Base-by-base conservation (phyloP, 2,329 filamentous ascomycete genomes). In the Colletotrichum liaoningense region DNA sequence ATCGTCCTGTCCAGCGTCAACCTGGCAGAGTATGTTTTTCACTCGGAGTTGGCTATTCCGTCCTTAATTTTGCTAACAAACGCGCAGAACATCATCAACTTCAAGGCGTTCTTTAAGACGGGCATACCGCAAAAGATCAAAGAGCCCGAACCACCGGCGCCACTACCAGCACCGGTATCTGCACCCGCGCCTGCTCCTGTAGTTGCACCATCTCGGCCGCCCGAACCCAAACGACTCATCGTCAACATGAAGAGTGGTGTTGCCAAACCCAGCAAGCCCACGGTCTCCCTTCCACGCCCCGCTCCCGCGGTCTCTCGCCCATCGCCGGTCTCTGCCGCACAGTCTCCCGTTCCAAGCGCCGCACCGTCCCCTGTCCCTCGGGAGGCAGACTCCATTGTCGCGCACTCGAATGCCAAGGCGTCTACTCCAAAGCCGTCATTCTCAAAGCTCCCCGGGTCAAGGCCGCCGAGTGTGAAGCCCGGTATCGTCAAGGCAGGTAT, bases 51-150 rank as follows among this genome's bases (percentile, higher is more conserved):
- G 7, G 3, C 14, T 8, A 9, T n/a, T 42, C 11, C 42, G 8
- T n/a, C 12, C 12, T 52, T 55, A 6, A 8, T 24, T 55, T 26
- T 56, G 74, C 82, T 74, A 60, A 66, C 56, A 26, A 22, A 19
- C 63, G 52, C 55, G 2, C 75, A 83, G 83, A 78, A 84, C 57
- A 76, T 83, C 26, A 73, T 85, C 62, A 79, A 78, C 58, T 85
- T 86, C 79, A 82, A 81, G 66, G 81, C 83, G 2, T 82, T 80
- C 76, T 83, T 83, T 74, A 79, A 80, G 57, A 81, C 82, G 55
- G 54, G 63, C 19, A 42, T 66, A 12, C 72, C 71, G 30, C 60
- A 67, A 42, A 67, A 72, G 68, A 54, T 57, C 22, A 28, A 55
- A 26, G 59, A 75, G 24, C 74, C 81, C 5, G 71, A 63, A 6